phyloP scores from a whole-genome alignment of 495 filamentous ascomycete genomes.

The Eremomyces bilateralis region DNA sequence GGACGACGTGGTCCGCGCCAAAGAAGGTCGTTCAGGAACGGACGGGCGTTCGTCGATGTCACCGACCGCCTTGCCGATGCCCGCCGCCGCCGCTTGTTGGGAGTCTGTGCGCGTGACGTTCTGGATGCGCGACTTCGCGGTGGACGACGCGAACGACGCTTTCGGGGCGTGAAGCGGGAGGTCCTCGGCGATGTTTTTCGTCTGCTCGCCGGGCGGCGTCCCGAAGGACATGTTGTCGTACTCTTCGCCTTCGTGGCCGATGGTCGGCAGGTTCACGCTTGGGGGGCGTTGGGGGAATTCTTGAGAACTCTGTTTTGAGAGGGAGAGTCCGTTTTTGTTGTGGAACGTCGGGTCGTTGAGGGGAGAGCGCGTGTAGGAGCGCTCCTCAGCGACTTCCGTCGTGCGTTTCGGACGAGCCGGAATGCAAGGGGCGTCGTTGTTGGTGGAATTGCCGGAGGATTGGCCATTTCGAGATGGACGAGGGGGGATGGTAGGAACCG shows the following conservation, averaged over 20 bases:
- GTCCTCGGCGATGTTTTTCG: conserved; percentile 55
- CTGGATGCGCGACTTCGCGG: conserved; percentile 59
- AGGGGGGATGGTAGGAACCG: conserved; percentile 36
- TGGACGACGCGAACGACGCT: conserved; percentile 55
- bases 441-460: conserved; percentile 11
- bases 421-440: conserved; percentile 29
- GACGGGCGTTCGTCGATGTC: conserved; percentile 35
- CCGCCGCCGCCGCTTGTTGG: conserved; percentile 55
- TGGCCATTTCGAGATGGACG: conserved; percentile 28
- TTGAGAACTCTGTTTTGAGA: background rate
- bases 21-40: conserved; percentile 21
- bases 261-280: conserved; percentile 59
- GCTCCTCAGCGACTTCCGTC: conserved; percentile 37
- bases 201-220: conserved; percentile 23
- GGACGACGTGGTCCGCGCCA: conserved; percentile 27
- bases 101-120: conserved; percentile 79
- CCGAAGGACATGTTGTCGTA: conserved; percentile 25
- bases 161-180: conserved; percentile 80
- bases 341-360: conserved; percentile 45
- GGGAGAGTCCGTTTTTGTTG: conserved; percentile 22
- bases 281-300: conserved; percentile 30
- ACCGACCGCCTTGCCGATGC: conserved; percentile 45
- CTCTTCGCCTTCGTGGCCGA: conserved; percentile 78
- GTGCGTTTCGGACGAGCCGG: conserved; percentile 55
- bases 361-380: conserved; percentile 72